Evolutionary conservation across 495 filamentous ascomycete genomes (phyloP).

Genomic region (Massariosphaeria phaeospora): DNA sequence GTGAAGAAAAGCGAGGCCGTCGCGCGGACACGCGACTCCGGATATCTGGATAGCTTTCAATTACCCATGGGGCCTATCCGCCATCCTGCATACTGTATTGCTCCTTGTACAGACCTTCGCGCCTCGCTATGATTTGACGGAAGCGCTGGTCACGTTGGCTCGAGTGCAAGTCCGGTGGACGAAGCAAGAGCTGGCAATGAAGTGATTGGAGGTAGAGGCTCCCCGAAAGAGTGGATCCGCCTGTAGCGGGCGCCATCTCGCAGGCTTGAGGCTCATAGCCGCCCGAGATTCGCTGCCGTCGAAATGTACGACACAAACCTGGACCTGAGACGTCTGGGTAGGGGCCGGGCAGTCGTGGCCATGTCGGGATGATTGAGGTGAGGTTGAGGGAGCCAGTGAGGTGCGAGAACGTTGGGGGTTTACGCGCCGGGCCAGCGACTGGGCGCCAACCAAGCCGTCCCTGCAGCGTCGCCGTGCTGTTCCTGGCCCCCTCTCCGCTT

Average conservation of each 20-base stretch:
- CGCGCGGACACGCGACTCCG: slow-evolving; percentile 21
- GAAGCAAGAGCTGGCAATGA: slow-evolving; percentile 7
- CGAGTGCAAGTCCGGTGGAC: slow-evolving; percentile 8
- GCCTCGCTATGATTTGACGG: slow-evolving; percentile 17
- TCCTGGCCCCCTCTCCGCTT: too few species aligned
- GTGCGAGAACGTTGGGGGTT: not conserved
- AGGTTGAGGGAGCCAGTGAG: slow-evolving; percentile 16
- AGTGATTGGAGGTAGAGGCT: slow-evolving; percentile 24
- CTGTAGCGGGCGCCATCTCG: slow-evolving; percentile 29
- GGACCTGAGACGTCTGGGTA: slow-evolving; percentile 24
- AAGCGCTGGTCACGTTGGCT: slow-evolving; percentile 21
- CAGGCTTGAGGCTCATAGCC: slow-evolving; percentile 25
- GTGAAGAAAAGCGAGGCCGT: slow-evolving; percentile 6
- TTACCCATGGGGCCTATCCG: slow-evolving; percentile 16
- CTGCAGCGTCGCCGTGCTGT: too few species aligned
- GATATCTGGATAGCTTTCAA: slow-evolving; percentile 14
- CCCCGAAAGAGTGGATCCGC: slow-evolving; percentile 16
- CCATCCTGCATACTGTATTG: slow-evolving; percentile 26
- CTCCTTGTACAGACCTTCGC: not conserved
- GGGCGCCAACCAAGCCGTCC: too few species aligned
- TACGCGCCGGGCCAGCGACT: not conserved
- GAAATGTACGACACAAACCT: slow-evolving; percentile 18
- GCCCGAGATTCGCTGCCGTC: slow-evolving; percentile 28
- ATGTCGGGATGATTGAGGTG: too few species aligned
- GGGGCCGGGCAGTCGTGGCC: slow-evolving; percentile 9